phyloP scores from a whole-genome alignment of 805 yeast genomes.

The Starmerella apis region DNA sequence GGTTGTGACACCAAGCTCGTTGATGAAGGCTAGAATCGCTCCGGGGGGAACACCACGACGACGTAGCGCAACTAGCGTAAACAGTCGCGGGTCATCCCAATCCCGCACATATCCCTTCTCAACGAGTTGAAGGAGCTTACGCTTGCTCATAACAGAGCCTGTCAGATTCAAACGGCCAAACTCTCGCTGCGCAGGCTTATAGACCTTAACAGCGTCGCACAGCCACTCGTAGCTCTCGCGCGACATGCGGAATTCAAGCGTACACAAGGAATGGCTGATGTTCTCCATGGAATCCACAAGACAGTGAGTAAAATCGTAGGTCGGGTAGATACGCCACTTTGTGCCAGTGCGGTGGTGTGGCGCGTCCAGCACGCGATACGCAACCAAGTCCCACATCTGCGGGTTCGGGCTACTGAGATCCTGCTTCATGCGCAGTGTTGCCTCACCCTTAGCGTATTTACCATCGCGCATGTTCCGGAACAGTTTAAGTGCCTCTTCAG shows the following conservation, averaged over 20 bases:
- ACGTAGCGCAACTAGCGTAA: conserved; percentile 84
- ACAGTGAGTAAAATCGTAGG: conserved; percentile 98
- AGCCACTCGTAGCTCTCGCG: conserved; percentile 98
- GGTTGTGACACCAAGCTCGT: conserved; percentile 94
- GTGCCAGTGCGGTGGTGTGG: conserved; percentile 94
- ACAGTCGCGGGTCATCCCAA: conserved; percentile 97
- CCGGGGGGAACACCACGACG: conserved; percentile 99
- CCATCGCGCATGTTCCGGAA: conserved; percentile 92
- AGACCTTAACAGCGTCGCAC: conserved; percentile 87
- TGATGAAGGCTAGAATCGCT: conserved; percentile 83
- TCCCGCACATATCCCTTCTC: conserved; percentile 73
- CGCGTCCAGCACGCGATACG: conserved; percentile 86
- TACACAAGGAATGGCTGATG: conserved; percentile 90
- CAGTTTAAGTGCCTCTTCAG: conserved; percentile 65
- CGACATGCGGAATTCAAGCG: conserved; percentile 84
- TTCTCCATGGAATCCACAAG: conserved; percentile 95
- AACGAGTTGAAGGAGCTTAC: conserved; percentile 90
- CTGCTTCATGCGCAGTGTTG: conserved; percentile 93
- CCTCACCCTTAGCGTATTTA: conserved; percentile 76
- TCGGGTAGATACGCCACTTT: conserved; percentile 96
- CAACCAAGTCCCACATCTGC: conserved; percentile 99
- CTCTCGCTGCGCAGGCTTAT: conserved; percentile 97
- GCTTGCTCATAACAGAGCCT: conserved; percentile 88
- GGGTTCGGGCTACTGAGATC: conserved; percentile 84
- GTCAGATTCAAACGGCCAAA: conserved; percentile 92